phyloP scores from a whole-genome alignment of 139 green algal species.

The Volvox africanus region DNA sequence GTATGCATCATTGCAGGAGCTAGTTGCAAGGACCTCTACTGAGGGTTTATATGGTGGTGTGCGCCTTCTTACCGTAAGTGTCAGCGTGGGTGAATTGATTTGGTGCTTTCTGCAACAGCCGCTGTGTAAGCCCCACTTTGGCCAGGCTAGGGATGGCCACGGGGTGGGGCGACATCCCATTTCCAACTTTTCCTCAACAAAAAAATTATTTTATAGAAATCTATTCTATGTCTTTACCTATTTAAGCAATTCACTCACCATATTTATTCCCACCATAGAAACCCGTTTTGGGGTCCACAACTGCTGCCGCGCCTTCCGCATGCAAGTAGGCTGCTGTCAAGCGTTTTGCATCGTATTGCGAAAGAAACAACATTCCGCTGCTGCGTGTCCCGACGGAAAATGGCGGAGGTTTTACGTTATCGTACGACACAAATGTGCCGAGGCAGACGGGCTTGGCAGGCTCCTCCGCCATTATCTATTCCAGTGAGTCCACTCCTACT shows the following conservation, averaged over 20 bases:
- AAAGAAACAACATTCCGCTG: constrained; percentile 62
- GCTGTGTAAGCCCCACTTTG: too few relatives aligned
- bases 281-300: not conserved
- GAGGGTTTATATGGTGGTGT: constrained; percentile 89
- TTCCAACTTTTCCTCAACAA: too few relatives aligned
- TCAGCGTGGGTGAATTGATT: too few relatives aligned
- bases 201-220: too few relatives aligned
- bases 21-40: constrained; percentile 53
- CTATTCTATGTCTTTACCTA: too few relatives aligned
- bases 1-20: constrained; percentile 61
- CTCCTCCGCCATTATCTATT: constrained; percentile 89
- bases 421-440: constrained; percentile 90
- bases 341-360: constrained; percentile 77
- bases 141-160: too few relatives aligned
- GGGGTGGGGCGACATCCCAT: too few relatives aligned
- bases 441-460: constrained; percentile 88
- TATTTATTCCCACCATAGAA: not conserved
- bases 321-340: constrained; percentile 75
- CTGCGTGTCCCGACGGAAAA: not conserved
- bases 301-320: too few relatives aligned
- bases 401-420: constrained; percentile 76
- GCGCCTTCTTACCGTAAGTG: constrained; percentile 77
- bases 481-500: too few relatives aligned
- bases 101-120: too few relatives aligned
- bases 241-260: not conserved